Conservation (phyloP, 1,284 basidiomycete genomes). For the Coriolopsis trogii region DNA sequence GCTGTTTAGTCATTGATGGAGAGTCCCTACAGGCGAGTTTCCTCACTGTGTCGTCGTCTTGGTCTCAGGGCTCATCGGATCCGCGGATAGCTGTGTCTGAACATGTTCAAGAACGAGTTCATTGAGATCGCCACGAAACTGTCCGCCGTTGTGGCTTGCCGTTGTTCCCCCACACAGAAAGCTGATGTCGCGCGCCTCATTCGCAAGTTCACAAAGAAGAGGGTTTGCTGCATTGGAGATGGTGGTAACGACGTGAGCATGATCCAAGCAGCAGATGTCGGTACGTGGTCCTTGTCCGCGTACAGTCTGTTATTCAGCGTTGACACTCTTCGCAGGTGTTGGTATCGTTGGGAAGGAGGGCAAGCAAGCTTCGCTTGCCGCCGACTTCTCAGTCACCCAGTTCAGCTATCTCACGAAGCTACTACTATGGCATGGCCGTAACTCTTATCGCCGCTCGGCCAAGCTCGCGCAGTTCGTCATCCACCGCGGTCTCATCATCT, state of each 20-base stretch:
- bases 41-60: background rate
- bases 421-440: constrained; percentile 95
- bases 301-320: background rate
- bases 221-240: constrained; percentile 97
- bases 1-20: constrained; percentile 98
- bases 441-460: constrained; percentile 97
- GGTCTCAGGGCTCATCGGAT: background rate
- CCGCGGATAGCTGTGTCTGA: constrained; percentile 77
- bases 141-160: constrained; percentile 95
- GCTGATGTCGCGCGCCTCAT: constrained; percentile 96
- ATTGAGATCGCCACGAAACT: constrained; percentile 95
- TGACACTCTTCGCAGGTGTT: constrained; percentile 60
- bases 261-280: constrained; percentile 95
- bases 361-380: constrained; percentile 96
- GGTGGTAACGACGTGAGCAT: constrained; percentile 96
- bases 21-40: constrained; percentile 83
- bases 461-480: constrained; percentile 99
- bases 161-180: constrained; percentile 98
- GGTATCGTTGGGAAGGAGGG: constrained; percentile 99
- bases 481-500: constrained; percentile 97
- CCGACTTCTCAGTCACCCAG: constrained; percentile 97
- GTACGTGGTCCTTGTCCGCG: constrained; percentile 48
- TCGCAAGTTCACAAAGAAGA: constrained; percentile 86
- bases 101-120: constrained; percentile 91
- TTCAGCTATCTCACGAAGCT: constrained; percentile 96